A percentile compares a stretch with the other conserved stretches of the same genome.
Evolutionary conservation across 192 early-diverging fungal genomes (phyloP).

Genomic region (Gonapodya prolifera): DNA sequence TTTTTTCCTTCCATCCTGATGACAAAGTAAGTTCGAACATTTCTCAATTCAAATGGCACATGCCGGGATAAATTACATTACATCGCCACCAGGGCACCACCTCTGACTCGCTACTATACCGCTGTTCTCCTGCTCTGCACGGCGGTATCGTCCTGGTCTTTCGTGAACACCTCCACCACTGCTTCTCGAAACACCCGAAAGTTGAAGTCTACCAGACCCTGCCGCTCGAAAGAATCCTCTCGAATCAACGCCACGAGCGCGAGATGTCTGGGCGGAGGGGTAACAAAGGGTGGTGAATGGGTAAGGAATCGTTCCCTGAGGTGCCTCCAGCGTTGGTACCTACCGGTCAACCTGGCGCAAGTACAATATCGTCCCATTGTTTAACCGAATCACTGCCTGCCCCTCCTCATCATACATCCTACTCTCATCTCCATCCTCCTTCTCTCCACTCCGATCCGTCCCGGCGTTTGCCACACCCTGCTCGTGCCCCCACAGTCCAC

Average conservation of each 20-base stretch:
- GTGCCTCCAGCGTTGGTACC: constrained; percentile 4
- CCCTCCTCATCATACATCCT: constrained; percentile 26
- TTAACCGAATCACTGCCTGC: constrained; percentile 55
- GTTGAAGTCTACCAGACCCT: constrained; percentile 80
- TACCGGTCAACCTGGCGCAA: constrained; percentile 65
- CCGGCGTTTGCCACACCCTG: background rate
- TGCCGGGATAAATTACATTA: too few species aligned
- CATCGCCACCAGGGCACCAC: too few species aligned
- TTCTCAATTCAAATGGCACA: too few species aligned
- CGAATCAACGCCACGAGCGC: constrained; percentile 65
- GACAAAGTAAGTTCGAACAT: too few species aligned
- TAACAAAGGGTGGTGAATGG: constrained; percentile 5
- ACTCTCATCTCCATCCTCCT: constrained; percentile 1
- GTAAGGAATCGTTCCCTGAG: background rate
- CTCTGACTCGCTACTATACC: too few species aligned
- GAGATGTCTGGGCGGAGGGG: constrained; percentile 33
- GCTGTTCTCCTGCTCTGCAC: too few species aligned
- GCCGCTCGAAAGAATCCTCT: constrained; percentile 69
- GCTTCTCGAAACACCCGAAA: constrained; percentile 70
- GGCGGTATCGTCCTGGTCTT: background rate
- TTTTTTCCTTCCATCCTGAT: too few species aligned
- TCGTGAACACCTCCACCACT: constrained; percentile 56
- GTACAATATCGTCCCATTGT: constrained; percentile 69
- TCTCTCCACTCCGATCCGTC: constrained; percentile 1
- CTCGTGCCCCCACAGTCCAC: constrained; percentile 15